Percentiles rank a stretch among this genome's conserved stretches.
These are phyloP conservation scores for Geranium incanum DNA, from an alignment of 441 rosid species.

Conservation along the genomic window DNA sequence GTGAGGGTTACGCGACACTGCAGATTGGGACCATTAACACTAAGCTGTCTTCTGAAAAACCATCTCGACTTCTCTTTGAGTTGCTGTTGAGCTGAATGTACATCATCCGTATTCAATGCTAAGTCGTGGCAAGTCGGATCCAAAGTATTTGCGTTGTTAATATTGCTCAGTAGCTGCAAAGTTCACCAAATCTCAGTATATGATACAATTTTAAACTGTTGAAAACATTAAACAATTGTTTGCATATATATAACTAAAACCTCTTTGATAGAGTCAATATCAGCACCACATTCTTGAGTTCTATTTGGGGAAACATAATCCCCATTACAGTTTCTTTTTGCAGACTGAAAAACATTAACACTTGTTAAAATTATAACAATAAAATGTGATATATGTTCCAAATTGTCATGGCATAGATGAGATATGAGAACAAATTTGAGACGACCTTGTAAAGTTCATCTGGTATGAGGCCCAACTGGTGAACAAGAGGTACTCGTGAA, in stretches of 20 bases:
- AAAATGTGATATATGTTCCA: too few species aligned
- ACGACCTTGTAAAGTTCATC: conserved; percentile 21
- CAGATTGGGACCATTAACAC: conserved; percentile 8
- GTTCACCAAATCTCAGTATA: background rate
- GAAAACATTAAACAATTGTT: background rate
- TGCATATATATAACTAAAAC: background rate
- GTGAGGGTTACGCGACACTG: conserved; percentile 14
- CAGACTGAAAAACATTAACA: conserved; percentile 13
- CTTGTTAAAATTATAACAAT: background rate
- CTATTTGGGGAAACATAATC: conserved; percentile 8
- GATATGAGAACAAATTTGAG: background rate
- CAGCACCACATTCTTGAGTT: conserved; percentile 10
- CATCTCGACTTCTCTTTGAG: conserved; percentile 7
- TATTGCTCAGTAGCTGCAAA: conserved; percentile 17
- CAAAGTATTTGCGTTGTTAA: conserved; percentile 11
- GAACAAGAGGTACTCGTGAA: conserved; percentile 16
- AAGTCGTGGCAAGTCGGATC: conserved; percentile 17
- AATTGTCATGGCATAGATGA: too few species aligned
- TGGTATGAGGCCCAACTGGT: conserved; percentile 16
- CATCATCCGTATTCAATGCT: conserved; percentile 1
- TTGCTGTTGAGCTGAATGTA: conserved; percentile 2
- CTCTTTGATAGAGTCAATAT: conserved; percentile 13
- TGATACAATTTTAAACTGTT: too few species aligned
- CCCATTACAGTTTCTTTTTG: conserved; percentile 16
- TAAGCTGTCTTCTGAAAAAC: background rate